Evolutionary conservation across 2,329 filamentous ascomycete species (phyloP).

Genomic region (Huntiella savannae): DNA sequence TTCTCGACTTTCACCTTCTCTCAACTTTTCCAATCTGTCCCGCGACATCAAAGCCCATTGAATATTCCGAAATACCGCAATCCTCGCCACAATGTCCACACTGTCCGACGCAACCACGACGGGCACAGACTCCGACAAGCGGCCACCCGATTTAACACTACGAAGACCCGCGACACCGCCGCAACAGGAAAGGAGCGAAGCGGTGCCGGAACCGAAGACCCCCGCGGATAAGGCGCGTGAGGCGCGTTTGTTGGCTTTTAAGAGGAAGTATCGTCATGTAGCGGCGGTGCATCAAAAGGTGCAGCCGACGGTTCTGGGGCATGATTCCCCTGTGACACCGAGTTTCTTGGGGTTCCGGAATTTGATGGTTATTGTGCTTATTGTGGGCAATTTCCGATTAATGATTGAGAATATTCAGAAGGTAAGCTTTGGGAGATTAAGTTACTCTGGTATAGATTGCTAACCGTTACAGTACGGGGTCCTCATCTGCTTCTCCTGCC

Average conservation of each 20-base stretch:
- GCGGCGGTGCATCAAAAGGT: constrained; percentile 61
- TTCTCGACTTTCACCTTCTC: too few species aligned
- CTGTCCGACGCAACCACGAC: too few species aligned
- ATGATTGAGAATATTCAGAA: constrained; percentile 97
- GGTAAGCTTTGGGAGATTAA: constrained; percentile 25
- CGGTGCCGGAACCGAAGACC: neutral
- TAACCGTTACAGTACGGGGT: constrained; percentile 59
- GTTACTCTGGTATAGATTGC: neutral
- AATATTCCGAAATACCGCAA: too few species aligned
- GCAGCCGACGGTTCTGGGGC: constrained; percentile 65
- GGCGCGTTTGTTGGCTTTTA: constrained; percentile 8
- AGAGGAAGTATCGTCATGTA: constrained; percentile 69
- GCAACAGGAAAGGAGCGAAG: neutral
- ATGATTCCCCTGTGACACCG: constrained; percentile 54
- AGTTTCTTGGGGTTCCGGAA: constrained; percentile 92
- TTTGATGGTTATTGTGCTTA: constrained; percentile 82
- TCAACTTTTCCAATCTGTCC: too few species aligned
- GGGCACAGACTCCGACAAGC: too few species aligned
- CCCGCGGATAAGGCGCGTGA: constrained; percentile 3
- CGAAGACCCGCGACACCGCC: neutral
- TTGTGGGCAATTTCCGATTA: constrained; percentile 81
- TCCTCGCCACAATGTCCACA: too few species aligned
- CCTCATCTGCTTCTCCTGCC: constrained; percentile 75
- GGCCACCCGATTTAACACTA: too few species aligned
- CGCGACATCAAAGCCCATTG: too few species aligned